Evolutionary conservation across 345 rosid species (phyloP).

Genomic region (Hibiscus syriacus): DNA sequence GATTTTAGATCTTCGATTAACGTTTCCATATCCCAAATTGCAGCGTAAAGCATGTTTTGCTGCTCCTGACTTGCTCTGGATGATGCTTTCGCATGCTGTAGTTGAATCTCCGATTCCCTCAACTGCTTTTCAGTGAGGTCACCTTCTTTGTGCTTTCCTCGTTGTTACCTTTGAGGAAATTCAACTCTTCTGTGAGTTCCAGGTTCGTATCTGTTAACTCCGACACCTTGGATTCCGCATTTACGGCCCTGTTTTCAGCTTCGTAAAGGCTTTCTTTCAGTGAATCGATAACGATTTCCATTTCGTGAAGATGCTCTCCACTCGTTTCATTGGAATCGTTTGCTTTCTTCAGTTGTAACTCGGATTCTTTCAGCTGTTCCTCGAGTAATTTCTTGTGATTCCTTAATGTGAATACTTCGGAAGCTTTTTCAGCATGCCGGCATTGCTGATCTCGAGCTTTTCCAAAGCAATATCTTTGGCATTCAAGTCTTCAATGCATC

Average conservation of each 20-base stretch:
- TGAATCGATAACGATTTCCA: conserved; percentile 55
- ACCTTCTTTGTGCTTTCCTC: conserved; percentile 60
- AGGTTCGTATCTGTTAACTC: conserved; percentile 58
- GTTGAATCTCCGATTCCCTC: conserved; percentile 58
- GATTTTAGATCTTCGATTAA: conserved; percentile 87
- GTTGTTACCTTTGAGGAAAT: conserved; percentile 57
- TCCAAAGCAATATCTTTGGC: conserved; percentile 40
- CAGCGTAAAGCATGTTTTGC: conserved; percentile 86
- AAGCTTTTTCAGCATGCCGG: conserved; percentile 32
- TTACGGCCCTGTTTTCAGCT: conserved; percentile 66
- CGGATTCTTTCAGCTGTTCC: conserved; percentile 44
- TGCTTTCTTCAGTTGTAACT: conserved; percentile 36
- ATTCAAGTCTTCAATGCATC: conserved; percentile 32
- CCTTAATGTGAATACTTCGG: conserved; percentile 43
- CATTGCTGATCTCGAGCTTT: conserved; percentile 39
- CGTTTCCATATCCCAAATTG: conserved; percentile 99
- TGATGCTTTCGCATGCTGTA: conserved; percentile 65
- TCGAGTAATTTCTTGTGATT: conserved; percentile 51
- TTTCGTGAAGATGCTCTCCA: conserved; percentile 63
- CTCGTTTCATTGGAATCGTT: conserved; percentile 46
- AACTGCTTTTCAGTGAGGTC: conserved; percentile 78
- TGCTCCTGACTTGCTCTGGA: conserved; percentile 87
- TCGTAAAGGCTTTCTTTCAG: conserved; percentile 57
- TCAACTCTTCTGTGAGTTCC: conserved; percentile 77
- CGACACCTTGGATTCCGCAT: conserved; percentile 55